Evolutionary conservation across 2,329 filamentous ascomycete genomes (phyloP), one percentile per base, ranked within the genome.

Genomic region (Teratosphaeria pseudoeucalypti): DNA sequence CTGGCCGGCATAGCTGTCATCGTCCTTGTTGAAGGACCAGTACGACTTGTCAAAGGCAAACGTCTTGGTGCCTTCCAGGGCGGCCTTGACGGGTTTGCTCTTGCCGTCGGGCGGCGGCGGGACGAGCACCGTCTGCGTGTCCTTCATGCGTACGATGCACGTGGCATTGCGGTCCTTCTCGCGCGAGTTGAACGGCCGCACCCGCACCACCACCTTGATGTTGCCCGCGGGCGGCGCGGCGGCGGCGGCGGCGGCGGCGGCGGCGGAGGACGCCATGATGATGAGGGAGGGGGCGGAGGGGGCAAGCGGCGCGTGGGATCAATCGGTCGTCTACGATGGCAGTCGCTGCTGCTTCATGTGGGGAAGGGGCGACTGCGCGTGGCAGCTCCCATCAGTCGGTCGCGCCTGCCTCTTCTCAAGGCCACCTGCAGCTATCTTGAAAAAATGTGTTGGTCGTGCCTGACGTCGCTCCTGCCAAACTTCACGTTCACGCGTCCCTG

Each of bases 181-280:
- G 62, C 66, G 61, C 55, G 63, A 86, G 76, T 99, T 99, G 79
- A 99, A 99, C 56, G 94, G 94, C 73, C 94, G 85, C 69, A 89
- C 87, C 79, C 94, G 86, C 80, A 99, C 94, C 81, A 99, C 94
- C 79, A 99, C 94, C 86, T 99, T 99, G 76, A 99, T 99, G 74
- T 99, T 99, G 73, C 94, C 63, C 16, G 61, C 61, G 11, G 55
- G 61, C 19, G 64, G 62, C 32, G 34, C 43, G 12, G 14, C 43
- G 52, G 68, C 23, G 23, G 23, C 23, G 23, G 23, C 23, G 23
- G 23, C 34, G 43, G 39, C 14, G 29, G 56, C 19, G 52, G 23
- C 34, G 43, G 39, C 14, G 29, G 56, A 16, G 52, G 64, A 64
- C 27, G 52, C 14, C 16, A 27, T 6, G 14, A 2, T 11, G n/a